Conservation (phyloP, 148 eudicot genomes). For the Camellia granthamiana region DNA sequence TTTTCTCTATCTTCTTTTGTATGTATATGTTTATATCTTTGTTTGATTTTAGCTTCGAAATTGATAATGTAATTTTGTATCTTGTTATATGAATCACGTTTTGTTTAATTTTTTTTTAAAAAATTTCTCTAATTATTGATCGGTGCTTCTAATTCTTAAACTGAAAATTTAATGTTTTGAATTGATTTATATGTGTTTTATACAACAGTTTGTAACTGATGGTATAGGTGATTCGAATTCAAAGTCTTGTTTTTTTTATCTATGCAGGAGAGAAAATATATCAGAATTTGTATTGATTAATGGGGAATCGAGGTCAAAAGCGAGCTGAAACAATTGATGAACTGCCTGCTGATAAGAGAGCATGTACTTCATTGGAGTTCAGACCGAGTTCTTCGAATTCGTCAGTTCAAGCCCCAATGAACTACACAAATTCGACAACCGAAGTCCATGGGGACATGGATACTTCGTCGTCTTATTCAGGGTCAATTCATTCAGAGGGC, state of each 20-base stretch:
- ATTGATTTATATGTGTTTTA: too few relatives aligned
- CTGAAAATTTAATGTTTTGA: too few relatives aligned
- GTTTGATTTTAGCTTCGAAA: not conserved
- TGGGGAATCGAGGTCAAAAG: slow-evolving; percentile 83
- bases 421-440: slow-evolving; percentile 21
- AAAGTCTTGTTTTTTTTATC: not conserved
- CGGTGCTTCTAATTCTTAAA: not conserved
- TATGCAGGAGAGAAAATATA: not conserved
- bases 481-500: slow-evolving; percentile 69
- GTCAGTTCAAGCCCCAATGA: slow-evolving; percentile 39
- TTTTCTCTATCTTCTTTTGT: not conserved
- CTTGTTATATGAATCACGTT: not conserved
- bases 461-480: slow-evolving; percentile 70
- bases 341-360: slow-evolving; percentile 81
- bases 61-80: not conserved
- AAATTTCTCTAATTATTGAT: not conserved
- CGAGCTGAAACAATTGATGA: slow-evolving; percentile 59
- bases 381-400: slow-evolving; percentile 73
- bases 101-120: not conserved
- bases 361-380: slow-evolving; percentile 69
- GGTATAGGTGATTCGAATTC: not conserved
- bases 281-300: slow-evolving; percentile 3
- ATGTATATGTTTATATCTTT: not conserved
- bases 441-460: slow-evolving; percentile 70
- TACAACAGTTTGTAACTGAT: not conserved